A percentile compares a stretch with the other conserved stretches of the same genome.
phyloP scores from a whole-genome alignment of 768 basidiomycete genomes.

The Kwoniella bestiolae region DNA sequence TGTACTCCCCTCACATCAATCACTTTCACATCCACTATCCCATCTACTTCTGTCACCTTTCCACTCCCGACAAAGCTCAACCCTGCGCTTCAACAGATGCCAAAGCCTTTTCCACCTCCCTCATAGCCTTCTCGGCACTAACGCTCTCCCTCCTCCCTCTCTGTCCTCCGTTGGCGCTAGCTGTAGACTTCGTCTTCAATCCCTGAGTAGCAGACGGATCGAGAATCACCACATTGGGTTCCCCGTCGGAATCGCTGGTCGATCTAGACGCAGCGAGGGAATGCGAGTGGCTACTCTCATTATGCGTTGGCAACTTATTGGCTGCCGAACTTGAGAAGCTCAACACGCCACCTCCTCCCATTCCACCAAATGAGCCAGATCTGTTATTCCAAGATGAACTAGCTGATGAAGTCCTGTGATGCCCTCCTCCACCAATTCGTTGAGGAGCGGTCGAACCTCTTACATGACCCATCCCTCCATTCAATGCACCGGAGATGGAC shows the following conservation, averaged over 20 bases:
- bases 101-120: conserved; percentile 52
- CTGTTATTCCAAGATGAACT: conserved; percentile 35
- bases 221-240: conserved; percentile 35
- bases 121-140: conserved; percentile 55
- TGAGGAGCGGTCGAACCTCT: conserved; percentile 25
- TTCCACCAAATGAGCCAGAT: conserved; percentile 7
- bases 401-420: conserved; percentile 30
- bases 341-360: conserved; percentile 24
- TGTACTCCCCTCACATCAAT: too few species aligned
- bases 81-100: conserved; percentile 38
- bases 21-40: background rate
- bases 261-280: conserved; percentile 25
- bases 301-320: conserved; percentile 40
- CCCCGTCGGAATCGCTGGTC: conserved; percentile 27
- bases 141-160: conserved; percentile 41
- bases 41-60: background rate
- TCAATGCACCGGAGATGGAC: too few species aligned
- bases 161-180: background rate
- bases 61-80: background rate
- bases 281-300: conserved; percentile 24
- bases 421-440: conserved; percentile 15
- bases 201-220: conserved; percentile 25
- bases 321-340: conserved; percentile 29
- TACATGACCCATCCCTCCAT: conserved; percentile 12
- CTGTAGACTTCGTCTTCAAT: conserved; percentile 8